Evolutionary conservation across 2,329 filamentous ascomycete species (phyloP), one percentile per base, ranked within the genome.

Genomic region (Xylariaceae sp.): DNA sequence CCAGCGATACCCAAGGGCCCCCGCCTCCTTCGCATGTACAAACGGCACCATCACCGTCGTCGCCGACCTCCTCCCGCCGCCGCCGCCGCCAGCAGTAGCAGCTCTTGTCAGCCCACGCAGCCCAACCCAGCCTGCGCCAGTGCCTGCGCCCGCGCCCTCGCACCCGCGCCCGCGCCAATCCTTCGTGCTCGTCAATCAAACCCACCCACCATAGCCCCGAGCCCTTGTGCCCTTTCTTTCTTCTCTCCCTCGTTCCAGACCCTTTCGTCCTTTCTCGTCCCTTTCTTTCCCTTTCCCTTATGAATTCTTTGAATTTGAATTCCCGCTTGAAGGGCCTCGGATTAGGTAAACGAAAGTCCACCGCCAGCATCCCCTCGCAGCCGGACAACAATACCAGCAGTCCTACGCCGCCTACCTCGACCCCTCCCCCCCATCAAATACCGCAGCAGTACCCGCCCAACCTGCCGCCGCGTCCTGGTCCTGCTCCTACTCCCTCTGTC

Each of bases 281-380:
- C 35, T 42, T 50, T 37, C 32, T 31, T 40, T 43, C 45, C 45
- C 37, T 38, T 36, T 37, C 46, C 63, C 67, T 64, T 70, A 83
- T 84, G 80, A 83, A 75, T 73, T 84, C 78, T 72, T 75, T 83
- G 76, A 85, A 84, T 72, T 75, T 83, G 76, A 85, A 84, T 70
- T 75, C 77, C 60, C 78, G 81, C 64, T 77, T 86, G 61, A 83
- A 84, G 71, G 75, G 75, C 71, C 73, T 87, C 67, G 80, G 83
- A 65, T 83, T 85, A 70, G 81, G 80, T 66, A 85, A 83, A 75
- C 80, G 83, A 64, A 83, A 79, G 70, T 81, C 80, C 54, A 70
- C 70, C 53, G 69, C 71, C 58, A 76, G 70, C 60, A 73, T 75
- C 52, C 68, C 72, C 47, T 64, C 61, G 55, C 56, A 63, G n/a